Evolutionary conservation across 192 early-diverging fungal species (phyloP), one percentile per base, ranked within the genome.

Genomic region (Backusella mclennaniae): DNA sequence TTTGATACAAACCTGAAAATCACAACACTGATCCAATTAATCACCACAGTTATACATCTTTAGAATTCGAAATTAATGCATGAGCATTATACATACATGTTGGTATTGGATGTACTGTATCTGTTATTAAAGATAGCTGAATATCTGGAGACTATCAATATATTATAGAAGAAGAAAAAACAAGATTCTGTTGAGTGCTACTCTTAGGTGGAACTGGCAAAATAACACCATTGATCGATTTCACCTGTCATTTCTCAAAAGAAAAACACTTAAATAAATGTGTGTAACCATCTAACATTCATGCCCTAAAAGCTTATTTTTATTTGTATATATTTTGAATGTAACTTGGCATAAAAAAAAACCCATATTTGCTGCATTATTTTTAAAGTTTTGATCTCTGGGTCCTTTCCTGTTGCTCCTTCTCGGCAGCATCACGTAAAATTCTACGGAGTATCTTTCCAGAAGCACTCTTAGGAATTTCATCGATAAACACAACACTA

Each of bases 401-500:
- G 38, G 11, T 15, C 8, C 26, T 23, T n/a, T 7, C 35, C 35
- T 69, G 19, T 5, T 69, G 35, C 29, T 76, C 67, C 14, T 76
- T n/a, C 4, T 35, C 52, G 11, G 76, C 76, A 70, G 39, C 21
- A 17, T 38, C 52, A 42, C 68, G 49, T 17, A 77, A 41, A 21
- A 91, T 84, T 26, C 87, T 83, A 59, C 95, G 87, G 78, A 97
- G 84, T 71, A 96, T 95, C 83, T 96, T 96, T 63, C 95, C 96
- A 5, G 92, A 86, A 3, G 93, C 88, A 69, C 89, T 89, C 75
- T 94, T 93, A 33, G 94, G 95, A 42, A 96, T 88, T 41, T 75
- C 83, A 29, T 89, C 89, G 67, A 95, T 87, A 68, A 95, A 89
- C 0, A 96, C 89, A 14, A 94, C 95, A 7, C 95, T 95, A 44